Evolutionary conservation across 331 rosid species (phyloP).

Genomic region (Ulmus americana): DNA sequence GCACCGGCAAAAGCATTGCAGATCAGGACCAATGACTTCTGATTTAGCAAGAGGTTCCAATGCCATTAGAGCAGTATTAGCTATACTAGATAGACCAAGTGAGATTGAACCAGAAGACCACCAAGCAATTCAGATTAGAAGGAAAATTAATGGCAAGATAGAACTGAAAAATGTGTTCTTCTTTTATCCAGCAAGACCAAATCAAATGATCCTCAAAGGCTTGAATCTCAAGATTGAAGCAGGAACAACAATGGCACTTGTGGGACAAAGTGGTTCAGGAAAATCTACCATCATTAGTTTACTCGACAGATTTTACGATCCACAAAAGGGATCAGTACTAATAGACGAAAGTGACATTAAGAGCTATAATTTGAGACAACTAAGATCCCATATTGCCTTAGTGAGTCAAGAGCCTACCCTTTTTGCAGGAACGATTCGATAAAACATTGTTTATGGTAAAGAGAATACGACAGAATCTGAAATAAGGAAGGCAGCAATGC

Average conservation of each 20-base stretch:
- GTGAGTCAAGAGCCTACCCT: slow-evolving; percentile 81
- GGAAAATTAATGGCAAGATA: slow-evolving; percentile 40
- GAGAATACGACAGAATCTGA: slow-evolving; percentile 52
- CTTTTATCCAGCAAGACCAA: slow-evolving; percentile 57
- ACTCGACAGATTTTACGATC: slow-evolving; percentile 74
- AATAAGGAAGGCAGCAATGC: slow-evolving; percentile 51
- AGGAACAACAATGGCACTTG: slow-evolving; percentile 59
- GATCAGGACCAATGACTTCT: slow-evolving; percentile 69
- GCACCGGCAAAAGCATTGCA: slow-evolving; percentile 62
- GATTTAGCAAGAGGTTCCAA: slow-evolving; percentile 62
- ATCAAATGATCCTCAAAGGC: slow-evolving; percentile 60
- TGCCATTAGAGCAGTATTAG: slow-evolving; percentile 54
- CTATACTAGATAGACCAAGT: slow-evolving; percentile 47
- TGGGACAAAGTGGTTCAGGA: slow-evolving; percentile 74
- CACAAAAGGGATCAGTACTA: slow-evolving; percentile 42
- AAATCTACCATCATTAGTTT: slow-evolving; percentile 71
- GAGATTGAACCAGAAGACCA: slow-evolving; percentile 56
- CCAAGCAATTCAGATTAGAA: slow-evolving; percentile 29
- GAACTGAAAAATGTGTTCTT: slow-evolving; percentile 51
- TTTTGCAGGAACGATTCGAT: slow-evolving; percentile 56
- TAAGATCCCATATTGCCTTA: slow-evolving; percentile 62
- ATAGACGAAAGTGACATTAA: slow-evolving; percentile 50
- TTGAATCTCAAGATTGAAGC: slow-evolving; percentile 54
- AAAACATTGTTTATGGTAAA: slow-evolving; percentile 56
- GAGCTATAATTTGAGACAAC: slow-evolving; percentile 39